Evolutionary conservation across 345 rosid species (phyloP).

Genomic region (Bruguiera gymnorhiza): DNA sequence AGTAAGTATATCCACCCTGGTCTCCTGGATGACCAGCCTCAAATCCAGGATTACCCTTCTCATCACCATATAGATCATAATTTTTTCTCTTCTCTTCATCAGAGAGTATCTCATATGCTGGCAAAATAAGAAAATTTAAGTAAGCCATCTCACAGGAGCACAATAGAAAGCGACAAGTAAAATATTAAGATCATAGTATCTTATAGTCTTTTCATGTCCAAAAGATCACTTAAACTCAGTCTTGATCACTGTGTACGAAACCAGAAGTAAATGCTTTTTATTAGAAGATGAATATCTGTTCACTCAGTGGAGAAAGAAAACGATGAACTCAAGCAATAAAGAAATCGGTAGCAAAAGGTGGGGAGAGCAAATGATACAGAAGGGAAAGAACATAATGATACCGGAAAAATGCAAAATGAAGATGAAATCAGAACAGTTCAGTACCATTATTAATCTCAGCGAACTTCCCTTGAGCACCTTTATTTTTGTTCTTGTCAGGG

Average conservation of each 20-base stretch:
- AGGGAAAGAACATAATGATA: neutral
- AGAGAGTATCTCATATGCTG: constrained; percentile 91
- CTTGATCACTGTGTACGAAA: neutral
- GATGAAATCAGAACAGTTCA: constrained; percentile 9
- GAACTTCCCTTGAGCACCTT: constrained; percentile 85
- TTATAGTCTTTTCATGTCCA: neutral
- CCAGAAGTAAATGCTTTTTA: no score
- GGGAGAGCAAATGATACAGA: neutral
- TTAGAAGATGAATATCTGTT: no score
- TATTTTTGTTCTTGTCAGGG: constrained; percentile 86
- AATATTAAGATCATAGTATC: neutral
- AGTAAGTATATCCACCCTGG: constrained; percentile 51
- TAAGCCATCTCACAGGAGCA: constrained; percentile 3
- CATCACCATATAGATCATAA: constrained; percentile 87
- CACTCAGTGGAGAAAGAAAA: neutral
- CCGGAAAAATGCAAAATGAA: no score
- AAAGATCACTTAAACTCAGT: neutral
- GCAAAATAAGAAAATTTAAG: constrained; percentile 22
- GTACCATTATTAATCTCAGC: constrained; percentile 88
- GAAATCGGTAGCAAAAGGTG: neutral
- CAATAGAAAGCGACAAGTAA: neutral
- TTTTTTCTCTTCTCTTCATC: constrained; percentile 87
- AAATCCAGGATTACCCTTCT: constrained; percentile 78
- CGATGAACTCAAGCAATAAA: neutral
- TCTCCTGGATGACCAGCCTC: constrained; percentile 62